Percentiles rank a stretch among this genome's conserved stretches.
Evolutionary conservation across 768 basidiomycete species (phyloP).

Genomic region (Tricholoma bakamatsutake): DNA sequence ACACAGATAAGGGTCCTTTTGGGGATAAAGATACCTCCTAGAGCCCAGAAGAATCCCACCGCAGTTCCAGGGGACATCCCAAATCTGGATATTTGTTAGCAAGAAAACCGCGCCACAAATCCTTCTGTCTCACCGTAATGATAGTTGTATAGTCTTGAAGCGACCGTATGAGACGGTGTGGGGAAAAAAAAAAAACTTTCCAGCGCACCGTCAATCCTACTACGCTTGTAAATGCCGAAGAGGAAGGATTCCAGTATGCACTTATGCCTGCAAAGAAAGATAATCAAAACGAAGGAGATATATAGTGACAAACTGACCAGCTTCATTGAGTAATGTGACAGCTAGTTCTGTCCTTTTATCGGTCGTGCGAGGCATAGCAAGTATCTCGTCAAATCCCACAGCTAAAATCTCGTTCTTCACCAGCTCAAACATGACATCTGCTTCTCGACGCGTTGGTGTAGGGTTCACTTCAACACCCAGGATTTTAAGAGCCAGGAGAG

Average conservation of each 20-base stretch:
- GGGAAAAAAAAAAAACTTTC: not conserved
- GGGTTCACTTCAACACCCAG: conserved; percentile 58
- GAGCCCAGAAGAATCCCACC: conserved; percentile 68
- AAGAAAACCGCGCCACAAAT: not conserved
- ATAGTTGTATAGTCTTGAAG: conserved; percentile 55
- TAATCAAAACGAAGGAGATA: not conserved
- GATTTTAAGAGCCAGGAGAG: conserved; percentile 49
- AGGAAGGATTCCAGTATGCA: conserved; percentile 63
- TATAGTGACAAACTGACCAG: conserved; percentile 33
- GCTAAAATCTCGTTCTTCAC: conserved; percentile 68
- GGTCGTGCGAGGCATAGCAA: conserved; percentile 54
- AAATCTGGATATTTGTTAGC: conserved; percentile 31
- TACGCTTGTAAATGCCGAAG: conserved; percentile 51
- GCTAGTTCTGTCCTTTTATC: conserved; percentile 58
- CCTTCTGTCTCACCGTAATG: conserved; percentile 42
- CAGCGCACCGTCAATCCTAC: conserved; percentile 59
- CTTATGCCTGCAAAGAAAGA: conserved; percentile 41
- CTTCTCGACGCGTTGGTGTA: conserved; percentile 45
- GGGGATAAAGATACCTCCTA: conserved; percentile 40
- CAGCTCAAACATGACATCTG: conserved; percentile 61
- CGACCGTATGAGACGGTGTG: not conserved
- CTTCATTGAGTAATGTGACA: conserved; percentile 62
- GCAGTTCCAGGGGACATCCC: conserved; percentile 68
- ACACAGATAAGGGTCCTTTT: not conserved
- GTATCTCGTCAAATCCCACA: conserved; percentile 63